Evolutionary conservation across 1,284 basidiomycete species (phyloP).

Genomic region (Agroathelia rolfsii): DNA sequence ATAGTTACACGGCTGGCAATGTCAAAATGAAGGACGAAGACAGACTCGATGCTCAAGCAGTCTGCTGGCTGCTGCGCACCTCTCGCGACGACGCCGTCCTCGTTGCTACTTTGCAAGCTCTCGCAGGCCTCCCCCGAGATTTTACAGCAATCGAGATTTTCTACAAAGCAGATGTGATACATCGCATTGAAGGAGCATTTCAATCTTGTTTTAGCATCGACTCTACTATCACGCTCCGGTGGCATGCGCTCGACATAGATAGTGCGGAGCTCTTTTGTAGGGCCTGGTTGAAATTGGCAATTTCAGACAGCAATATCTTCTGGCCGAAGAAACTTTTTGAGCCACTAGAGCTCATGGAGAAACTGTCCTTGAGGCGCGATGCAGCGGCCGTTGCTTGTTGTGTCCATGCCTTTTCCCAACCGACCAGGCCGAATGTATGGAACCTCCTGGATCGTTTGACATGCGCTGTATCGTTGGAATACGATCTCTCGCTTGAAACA

Average conservation of each 20-base stretch:
- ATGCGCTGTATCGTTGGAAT: conserved; percentile 19
- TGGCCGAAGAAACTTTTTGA: conserved; percentile 26
- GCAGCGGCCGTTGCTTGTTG: conserved; percentile 26
- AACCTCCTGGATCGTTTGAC: conserved; percentile 23
- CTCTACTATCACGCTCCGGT: conserved; percentile 23
- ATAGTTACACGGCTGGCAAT: no score
- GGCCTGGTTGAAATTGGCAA: conserved; percentile 28
- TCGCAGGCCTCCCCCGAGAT: conserved; percentile 26
- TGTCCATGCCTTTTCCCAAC: conserved; percentile 24
- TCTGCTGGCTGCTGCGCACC: conserved; percentile 27
- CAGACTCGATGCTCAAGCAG: conserved; percentile 23
- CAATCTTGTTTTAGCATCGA: conserved; percentile 27
- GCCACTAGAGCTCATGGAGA: conserved; percentile 25
- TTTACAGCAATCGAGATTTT: conserved; percentile 26
- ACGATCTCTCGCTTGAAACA: conserved; percentile 21
- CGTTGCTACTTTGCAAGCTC: conserved; percentile 23
- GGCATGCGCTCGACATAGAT: conserved; percentile 24
- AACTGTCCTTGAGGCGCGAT: conserved; percentile 18
- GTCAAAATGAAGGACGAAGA: no score
- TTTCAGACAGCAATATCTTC: conserved; percentile 21
- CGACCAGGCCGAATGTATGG: no score
- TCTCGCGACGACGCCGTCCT: conserved; percentile 23
- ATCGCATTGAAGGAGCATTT: conserved; percentile 24
- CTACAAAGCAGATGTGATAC: conserved; percentile 23
- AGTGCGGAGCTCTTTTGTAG: conserved; percentile 26